Base-by-base conservation (phyloP, 768 basidiomycete genomes). In the Tulasnella sp. region DNA sequence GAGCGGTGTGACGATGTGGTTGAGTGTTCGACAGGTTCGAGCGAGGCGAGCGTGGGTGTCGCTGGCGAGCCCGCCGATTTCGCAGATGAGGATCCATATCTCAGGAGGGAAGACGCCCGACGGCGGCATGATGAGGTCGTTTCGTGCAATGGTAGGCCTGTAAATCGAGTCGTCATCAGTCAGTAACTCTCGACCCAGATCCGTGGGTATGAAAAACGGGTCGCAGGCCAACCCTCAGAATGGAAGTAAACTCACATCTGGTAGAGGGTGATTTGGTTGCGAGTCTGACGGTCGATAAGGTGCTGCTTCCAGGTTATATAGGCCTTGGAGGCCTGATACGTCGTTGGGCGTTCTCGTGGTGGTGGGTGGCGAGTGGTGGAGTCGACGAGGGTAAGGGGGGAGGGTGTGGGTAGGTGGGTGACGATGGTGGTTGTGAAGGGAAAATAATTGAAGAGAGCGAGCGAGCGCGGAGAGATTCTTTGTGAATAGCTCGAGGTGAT, bases 1-100 rank as follows among this genome's bases (percentile, higher is more conserved):
- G 29, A 70, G 69, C 17, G 69, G 69, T 40, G 69, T 70, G 69
- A 70, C 47, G 44, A 70, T 70, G 34, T 47, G 69, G 69, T 70
- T 70, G 29, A 70, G 37, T 11, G 32, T 47, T 36, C 47, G 41
- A 39, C 69, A 42, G 36, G 40, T 52, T 22, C 69, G 44, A 36
- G 41, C 69, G 32, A 70, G 40, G 19, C 52, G 69, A 70, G 69
- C 64, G 39, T 29, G 12, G 4, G 9, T 12, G 35, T 36, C 64
- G 39, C 29, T 65, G 64, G 64, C 22, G 9, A 65, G 39, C 35
- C 35, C 39, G 26, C 35, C 39, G 35, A 36, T 36, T 9, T 65
- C 64, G 64, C 34, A n/a, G 22, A 70, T 70, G 35, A 70, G 41
- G 11, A 70, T 52, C 69, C 69, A 70, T 59, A 70, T 36, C 47